Conservation (phyloP, 805 yeast species). For the Yarrowia hollandica region DNA sequence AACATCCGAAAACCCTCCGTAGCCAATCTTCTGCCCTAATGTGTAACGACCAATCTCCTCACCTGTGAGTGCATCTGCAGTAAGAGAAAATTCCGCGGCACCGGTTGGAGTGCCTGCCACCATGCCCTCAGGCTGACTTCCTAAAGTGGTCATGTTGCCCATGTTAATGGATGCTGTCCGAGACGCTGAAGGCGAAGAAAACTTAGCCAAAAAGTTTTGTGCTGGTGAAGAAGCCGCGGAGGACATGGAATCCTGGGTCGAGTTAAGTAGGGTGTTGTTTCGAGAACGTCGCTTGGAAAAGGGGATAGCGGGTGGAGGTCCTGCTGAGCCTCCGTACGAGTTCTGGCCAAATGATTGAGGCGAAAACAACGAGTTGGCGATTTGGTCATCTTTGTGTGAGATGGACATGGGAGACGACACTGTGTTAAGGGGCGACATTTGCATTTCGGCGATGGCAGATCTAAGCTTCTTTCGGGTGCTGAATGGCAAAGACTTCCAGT, state of each 20-base stretch:
- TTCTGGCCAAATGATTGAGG: conserved; percentile 25
- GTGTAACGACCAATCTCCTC: conserved; percentile 59
- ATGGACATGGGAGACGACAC: conserved; percentile 24
- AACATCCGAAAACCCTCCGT: conserved; percentile 88
- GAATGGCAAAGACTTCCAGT: conserved; percentile 19
- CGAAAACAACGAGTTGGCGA: conserved; percentile 15
- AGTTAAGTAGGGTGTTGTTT: conserved; percentile 13
- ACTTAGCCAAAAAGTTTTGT: conserved; percentile 23
- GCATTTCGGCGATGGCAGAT: conserved; percentile 22
- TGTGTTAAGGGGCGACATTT: conserved; percentile 21
- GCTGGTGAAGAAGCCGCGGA: conserved; percentile 21
- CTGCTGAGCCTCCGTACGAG: conserved; percentile 13
- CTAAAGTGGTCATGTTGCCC: conserved; percentile 9
- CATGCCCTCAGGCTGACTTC: conserved; percentile 6
- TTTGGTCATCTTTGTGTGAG: conserved; percentile 1
- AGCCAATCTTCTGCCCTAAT: conserved; percentile 75
- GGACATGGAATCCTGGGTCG: neutral
- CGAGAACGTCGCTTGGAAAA: conserved; percentile 27
- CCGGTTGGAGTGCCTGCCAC: conserved; percentile 11
- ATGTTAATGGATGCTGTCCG: conserved; percentile 17
- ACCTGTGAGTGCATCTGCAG: conserved; percentile 58
- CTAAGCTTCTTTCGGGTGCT: conserved; percentile 20
- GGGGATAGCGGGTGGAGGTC: conserved; percentile 20
- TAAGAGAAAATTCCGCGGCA: conserved; percentile 22
- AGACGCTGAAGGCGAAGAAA: conserved; percentile 27